phyloP scores from a whole-genome alignment of 805 yeast genomes.

The Candida dendrica region DNA sequence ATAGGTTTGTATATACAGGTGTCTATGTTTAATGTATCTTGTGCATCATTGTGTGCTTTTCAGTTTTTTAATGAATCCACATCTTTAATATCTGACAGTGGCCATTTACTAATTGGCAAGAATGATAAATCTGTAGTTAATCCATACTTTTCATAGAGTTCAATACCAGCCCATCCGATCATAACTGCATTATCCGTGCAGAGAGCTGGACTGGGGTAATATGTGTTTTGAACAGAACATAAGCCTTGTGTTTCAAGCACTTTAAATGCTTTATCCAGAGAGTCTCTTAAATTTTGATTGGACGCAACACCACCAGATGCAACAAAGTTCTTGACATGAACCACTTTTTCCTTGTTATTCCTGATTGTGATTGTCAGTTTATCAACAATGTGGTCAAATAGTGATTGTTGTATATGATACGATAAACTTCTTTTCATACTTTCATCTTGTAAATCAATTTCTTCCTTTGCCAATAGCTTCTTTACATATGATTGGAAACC shows the following conservation, averaged over 20 bases:
- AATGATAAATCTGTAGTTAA: constrained; percentile 43
- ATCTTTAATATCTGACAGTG: constrained; percentile 42
- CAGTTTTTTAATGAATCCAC: background rate
- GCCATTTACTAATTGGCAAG: constrained; percentile 80
- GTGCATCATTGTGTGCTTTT: constrained; percentile 1
- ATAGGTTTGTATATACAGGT: constrained; percentile 2
- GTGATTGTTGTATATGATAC: constrained; percentile 50
- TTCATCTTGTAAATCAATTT: constrained; percentile 13
- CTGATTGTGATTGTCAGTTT: constrained; percentile 48
- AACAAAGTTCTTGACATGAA: constrained; percentile 48
- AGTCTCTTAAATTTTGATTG: constrained; percentile 47
- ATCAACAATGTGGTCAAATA: constrained; percentile 67
- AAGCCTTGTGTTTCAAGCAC: constrained; percentile 6
- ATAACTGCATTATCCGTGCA: constrained; percentile 95
- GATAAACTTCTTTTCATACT: constrained; percentile 39
- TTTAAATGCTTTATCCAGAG: constrained; percentile 34
- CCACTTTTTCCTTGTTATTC: constrained; percentile 33
- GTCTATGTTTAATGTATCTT: background rate
- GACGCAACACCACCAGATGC: constrained; percentile 96
- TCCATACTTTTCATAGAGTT: constrained; percentile 49
- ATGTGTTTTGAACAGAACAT: constrained; percentile 30
- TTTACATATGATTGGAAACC: constrained; percentile 58
- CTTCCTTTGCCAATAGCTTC: constrained; percentile 20
- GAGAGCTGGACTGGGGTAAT: constrained; percentile 61
- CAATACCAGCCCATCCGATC: constrained; percentile 98